Percentiles rank a stretch among this genome's conserved stretches.
Conservation (phyloP, 2,329 filamentous ascomycete genomes). For the Xylariaceae sp. region DNA sequence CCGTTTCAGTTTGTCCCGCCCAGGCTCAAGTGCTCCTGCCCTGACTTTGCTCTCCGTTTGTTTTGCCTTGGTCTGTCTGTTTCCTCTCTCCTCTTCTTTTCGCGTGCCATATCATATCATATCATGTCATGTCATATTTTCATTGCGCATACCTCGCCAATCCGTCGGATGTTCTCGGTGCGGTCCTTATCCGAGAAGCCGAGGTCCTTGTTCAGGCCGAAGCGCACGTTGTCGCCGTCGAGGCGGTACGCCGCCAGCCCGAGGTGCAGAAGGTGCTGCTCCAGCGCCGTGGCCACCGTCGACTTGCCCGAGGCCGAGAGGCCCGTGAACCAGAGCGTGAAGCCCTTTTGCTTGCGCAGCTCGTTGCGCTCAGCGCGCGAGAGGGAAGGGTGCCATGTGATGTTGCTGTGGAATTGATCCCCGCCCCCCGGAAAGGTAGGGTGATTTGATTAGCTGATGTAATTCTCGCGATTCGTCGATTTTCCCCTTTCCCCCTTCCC, state of each 20-base stretch:
- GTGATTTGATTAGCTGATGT: not conserved
- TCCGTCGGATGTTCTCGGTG: slow-evolving; percentile 96
- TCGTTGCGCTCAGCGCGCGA: slow-evolving; percentile 70
- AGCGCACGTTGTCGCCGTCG: slow-evolving; percentile 97
- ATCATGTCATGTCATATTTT: too few relatives aligned
- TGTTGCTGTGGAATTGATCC: slow-evolving; percentile 61
- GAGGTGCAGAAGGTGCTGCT: slow-evolving; percentile 90
- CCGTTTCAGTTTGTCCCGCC: too few relatives aligned
- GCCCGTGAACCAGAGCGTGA: slow-evolving; percentile 97
- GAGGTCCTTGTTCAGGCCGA: slow-evolving; percentile 95
- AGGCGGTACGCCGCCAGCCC: slow-evolving; percentile 83
- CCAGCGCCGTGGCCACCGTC: slow-evolving; percentile 90
- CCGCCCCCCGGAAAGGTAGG: too few relatives aligned
- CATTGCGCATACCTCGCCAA: slow-evolving; percentile 82
- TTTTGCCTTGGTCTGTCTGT: not conserved
- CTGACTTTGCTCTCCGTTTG: too few relatives aligned
- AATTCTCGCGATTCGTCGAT: not conserved
- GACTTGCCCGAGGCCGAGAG: slow-evolving; percentile 96
- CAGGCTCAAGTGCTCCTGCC: too few relatives aligned
- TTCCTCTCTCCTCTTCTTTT: not conserved
- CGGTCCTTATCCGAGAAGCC: slow-evolving; percentile 90
- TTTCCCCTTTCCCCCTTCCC: not conserved
- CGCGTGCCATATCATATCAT: too few relatives aligned
- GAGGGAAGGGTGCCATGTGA: slow-evolving; percentile 82
- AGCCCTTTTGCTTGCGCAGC: slow-evolving; percentile 75